Conservation (phyloP, 345 rosid species). For the Acer campestre region DNA sequence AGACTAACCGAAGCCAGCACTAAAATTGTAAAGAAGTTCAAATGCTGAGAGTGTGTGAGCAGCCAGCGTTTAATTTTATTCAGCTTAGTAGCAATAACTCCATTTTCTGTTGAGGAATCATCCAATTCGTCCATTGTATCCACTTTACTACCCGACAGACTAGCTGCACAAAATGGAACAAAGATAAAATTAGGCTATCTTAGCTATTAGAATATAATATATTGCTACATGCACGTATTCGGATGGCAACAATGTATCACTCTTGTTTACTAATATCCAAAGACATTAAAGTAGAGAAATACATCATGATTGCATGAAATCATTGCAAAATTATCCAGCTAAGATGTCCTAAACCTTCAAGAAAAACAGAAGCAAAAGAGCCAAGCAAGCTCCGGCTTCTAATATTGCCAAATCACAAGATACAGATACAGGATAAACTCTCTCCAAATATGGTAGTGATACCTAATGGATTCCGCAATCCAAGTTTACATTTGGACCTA, state of each 20-base stretch:
- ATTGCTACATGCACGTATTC: background rate
- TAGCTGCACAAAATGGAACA: constrained; percentile 47
- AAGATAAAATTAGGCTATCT: background rate
- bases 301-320: background rate
- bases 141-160: constrained; percentile 65
- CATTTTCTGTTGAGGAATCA: constrained; percentile 61
- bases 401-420: too few species aligned
- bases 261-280: background rate
- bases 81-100: constrained; percentile 57
- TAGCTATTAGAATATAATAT: background rate
- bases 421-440: too few species aligned
- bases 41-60: constrained; percentile 65
- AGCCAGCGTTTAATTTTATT: constrained; percentile 64
- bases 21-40: constrained; percentile 90
- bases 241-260: background rate
- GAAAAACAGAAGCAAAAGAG: too few species aligned
- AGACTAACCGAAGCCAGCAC: constrained; percentile 94
- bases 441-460: too few species aligned
- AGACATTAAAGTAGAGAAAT: background rate
- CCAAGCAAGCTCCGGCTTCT: too few species aligned
- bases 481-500: too few species aligned
- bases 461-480: too few species aligned
- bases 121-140: constrained; percentile 75
- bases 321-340: too few species aligned
- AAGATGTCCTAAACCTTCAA: too few species aligned